These are phyloP conservation scores for Pseudozyma sp. DNA, from an alignment of 1,284 basidiomycete species.

Conservation along the genomic window DNA sequence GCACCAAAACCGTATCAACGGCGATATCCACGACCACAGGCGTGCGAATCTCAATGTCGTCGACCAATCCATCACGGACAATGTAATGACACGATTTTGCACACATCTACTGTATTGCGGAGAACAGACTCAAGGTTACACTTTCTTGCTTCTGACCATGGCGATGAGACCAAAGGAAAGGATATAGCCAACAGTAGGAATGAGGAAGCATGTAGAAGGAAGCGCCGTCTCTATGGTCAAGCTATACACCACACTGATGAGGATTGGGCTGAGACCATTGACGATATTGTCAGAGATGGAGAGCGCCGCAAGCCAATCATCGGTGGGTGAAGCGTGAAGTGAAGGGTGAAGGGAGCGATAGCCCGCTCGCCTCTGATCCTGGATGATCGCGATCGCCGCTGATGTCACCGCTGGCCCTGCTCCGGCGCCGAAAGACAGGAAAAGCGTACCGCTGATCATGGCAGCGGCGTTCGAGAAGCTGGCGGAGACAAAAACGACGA, in stretches of 20 bases:
- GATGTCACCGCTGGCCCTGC: slow-evolving; percentile 41
- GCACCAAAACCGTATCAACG: no score
- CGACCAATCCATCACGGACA: no score
- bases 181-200: slow-evolving; percentile 35
- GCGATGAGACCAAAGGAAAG: slow-evolving; percentile 30
- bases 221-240: slow-evolving; percentile 42
- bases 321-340: slow-evolving; percentile 35
- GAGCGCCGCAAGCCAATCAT: slow-evolving; percentile 43
- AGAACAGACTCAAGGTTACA: background rate
- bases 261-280: slow-evolving; percentile 40
- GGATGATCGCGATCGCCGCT: slow-evolving; percentile 47
- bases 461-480: slow-evolving; percentile 32
- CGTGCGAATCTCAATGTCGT: no score
- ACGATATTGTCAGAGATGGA: slow-evolving; percentile 45
- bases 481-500: slow-evolving; percentile 39
- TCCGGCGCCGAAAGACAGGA: slow-evolving; percentile 42
- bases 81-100: no score
- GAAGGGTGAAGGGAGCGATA: slow-evolving; percentile 29
- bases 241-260: slow-evolving; percentile 44
- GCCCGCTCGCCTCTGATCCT: slow-evolving; percentile 28
- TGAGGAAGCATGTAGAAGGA: slow-evolving; percentile 42
- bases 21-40: no score
- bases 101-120: background rate
- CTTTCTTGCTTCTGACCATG: slow-evolving; percentile 13
- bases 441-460: slow-evolving; percentile 41